phyloP scores from a whole-genome alignment of 2,329 filamentous ascomycete genomes.

The Ramularia collo-cygni region DNA sequence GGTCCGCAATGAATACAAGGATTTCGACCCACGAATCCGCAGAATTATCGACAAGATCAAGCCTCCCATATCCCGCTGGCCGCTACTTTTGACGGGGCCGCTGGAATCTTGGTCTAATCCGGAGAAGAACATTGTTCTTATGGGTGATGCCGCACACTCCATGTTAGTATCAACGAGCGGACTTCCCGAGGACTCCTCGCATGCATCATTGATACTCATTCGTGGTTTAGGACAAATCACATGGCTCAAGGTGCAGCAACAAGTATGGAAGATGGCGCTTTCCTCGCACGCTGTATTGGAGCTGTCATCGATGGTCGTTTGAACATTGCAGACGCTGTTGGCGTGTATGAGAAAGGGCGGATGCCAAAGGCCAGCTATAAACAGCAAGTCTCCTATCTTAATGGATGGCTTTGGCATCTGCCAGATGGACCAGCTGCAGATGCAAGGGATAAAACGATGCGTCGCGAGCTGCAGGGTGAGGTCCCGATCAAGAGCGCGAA shows the following conservation, averaged over 20 bases:
- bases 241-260: slow-evolving; percentile 26
- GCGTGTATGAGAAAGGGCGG: slow-evolving; percentile 35
- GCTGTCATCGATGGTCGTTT: slow-evolving; percentile 32
- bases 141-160: slow-evolving; percentile 38
- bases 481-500: slow-evolving; percentile 33
- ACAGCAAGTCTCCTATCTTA: slow-evolving; percentile 37
- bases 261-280: slow-evolving; percentile 23
- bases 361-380: slow-evolving; percentile 40
- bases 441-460: slow-evolving; percentile 34
- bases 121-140: slow-evolving; percentile 38
- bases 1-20: slow-evolving; percentile 36
- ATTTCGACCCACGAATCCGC: slow-evolving; percentile 41
- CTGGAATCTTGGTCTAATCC: slow-evolving; percentile 37
- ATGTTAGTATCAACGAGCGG: no score
- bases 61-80: slow-evolving; percentile 35
- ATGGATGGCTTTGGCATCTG: slow-evolving; percentile 32
- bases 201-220: no score
- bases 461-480: slow-evolving; percentile 30
- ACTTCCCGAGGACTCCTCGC: no score
- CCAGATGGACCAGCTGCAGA: slow-evolving; percentile 31
- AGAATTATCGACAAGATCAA: slow-evolving; percentile 37
- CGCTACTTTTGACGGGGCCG: slow-evolving; percentile 39
- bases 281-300: slow-evolving; percentile 34
- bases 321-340: slow-evolving; percentile 30
- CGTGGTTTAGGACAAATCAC: no score